Percentiles rank a stretch among this genome's conserved stretches.
phyloP scores from a whole-genome alignment of 2,329 filamentous ascomycete genomes.

The Huntiella bhutanensis region DNA sequence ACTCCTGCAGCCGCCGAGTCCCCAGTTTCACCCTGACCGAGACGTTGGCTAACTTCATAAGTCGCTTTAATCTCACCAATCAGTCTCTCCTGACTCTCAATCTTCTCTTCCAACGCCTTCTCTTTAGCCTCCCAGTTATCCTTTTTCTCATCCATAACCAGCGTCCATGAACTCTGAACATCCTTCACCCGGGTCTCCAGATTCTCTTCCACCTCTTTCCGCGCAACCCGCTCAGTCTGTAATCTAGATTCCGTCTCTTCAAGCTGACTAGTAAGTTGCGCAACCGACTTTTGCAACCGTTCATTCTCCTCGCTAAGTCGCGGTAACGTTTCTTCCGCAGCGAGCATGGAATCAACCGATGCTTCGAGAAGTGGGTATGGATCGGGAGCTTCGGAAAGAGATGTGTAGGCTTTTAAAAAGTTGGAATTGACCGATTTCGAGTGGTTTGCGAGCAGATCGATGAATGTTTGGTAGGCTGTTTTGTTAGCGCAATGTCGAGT shows the following conservation, averaged over 20 bases:
- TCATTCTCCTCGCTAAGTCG: slow-evolving; percentile 78
- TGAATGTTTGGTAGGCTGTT: slow-evolving; percentile 86
- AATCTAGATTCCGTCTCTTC: slow-evolving; percentile 66
- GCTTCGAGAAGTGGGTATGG: slow-evolving; percentile 92
- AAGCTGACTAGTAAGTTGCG: slow-evolving; percentile 57
- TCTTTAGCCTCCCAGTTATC: slow-evolving; percentile 96
- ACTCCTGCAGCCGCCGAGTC: slow-evolving; percentile 40
- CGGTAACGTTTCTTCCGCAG: slow-evolving; percentile 81
- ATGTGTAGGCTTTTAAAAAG: slow-evolving; percentile 83
- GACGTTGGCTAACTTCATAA: slow-evolving; percentile 85
- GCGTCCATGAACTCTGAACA: slow-evolving; percentile 74
- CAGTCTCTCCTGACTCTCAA: slow-evolving; percentile 81
- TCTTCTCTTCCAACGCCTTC: slow-evolving; percentile 74
- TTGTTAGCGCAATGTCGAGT: not conserved
- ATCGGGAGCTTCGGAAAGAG: slow-evolving; percentile 85
- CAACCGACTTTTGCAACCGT: slow-evolving; percentile 62
- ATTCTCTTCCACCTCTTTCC: slow-evolving; percentile 56
- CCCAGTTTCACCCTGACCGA: slow-evolving; percentile 54
- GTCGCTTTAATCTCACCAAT: slow-evolving; percentile 90
- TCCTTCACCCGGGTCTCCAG: slow-evolving; percentile 71
- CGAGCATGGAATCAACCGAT: slow-evolving; percentile 68
- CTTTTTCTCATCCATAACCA: slow-evolving; percentile 78
- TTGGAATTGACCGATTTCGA: slow-evolving; percentile 86
- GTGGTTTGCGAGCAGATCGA: slow-evolving; percentile 89
- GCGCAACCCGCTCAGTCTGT: slow-evolving; percentile 55